Evolutionary conservation across 2,329 filamentous ascomycete species (phyloP), one percentile per base, ranked within the genome.

Genomic region (Aurifilum marmelostoma): DNA sequence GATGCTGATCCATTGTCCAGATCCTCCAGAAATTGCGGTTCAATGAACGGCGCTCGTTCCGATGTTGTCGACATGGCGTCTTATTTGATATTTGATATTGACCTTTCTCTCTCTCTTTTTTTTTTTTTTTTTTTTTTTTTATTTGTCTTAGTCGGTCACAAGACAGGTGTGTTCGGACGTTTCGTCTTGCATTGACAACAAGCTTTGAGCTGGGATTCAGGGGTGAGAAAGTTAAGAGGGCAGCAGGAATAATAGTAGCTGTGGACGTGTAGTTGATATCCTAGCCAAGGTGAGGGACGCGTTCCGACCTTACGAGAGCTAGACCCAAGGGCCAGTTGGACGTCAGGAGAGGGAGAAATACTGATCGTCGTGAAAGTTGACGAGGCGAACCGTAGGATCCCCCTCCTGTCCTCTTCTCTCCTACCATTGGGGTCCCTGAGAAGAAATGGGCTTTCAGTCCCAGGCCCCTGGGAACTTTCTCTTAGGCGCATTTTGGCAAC

Each of bases 1-100:
- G 58, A 56, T 43, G 50, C n/a, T 8, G 67, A 64, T 16, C 60
- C 67, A 27, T 61, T 65, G 37, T 34, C 29, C 37, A 71, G 21
- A 54, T 71, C 69, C 41, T 69, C 69, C 11, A 71, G 60, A 61
- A 71, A 71, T 47, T 65, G 67, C 52, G 67, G 64, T 64, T 71
- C 69, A 14, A 65, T 63, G 37, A 71, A 71, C 11, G 69, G 69
- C 61, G 63, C 63, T 16, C 69, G 64, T 43, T 71, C 69, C 52
- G 69, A 71, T 43, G 67, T 50, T 58, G 64, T 63, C 47, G 69
- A 71, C 69, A 71, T 71, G 16, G 52, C 43, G 29, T 63, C 29
- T 18, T 18, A 37, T 16, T 27, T 39, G n/a, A n/a, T 39, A 4
- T 34, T 8, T 8, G 34, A 34, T 34, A 34, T 34, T n/a, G 8